Evolutionary conservation across 371 early-diverging fungal genomes (phyloP), one percentile per base, ranked within the genome.

Genomic region (Mucor mucedo): DNA sequence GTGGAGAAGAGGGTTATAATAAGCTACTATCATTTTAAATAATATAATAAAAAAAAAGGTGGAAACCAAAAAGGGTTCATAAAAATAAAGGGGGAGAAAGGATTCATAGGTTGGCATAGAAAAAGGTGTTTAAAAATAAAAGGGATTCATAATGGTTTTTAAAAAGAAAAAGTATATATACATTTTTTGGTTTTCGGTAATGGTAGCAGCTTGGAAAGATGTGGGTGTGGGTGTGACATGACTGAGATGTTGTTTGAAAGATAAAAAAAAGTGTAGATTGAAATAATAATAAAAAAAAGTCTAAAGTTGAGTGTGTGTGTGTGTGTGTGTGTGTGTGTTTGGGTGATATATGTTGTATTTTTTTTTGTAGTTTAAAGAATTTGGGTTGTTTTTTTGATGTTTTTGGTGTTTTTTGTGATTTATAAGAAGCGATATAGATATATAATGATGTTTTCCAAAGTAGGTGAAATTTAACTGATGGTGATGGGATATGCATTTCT

Each of bases 1-100:
- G 39, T 53, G 62, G 62, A 54, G 62, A 54, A 53, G 62, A 61
- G 62, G 62, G 62, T 61, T 61, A 61, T 61, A 54, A 32, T 54
- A 61, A 54, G 62, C 62, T 61, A 61, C 62, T 61, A 60, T 49
- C 52, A 42, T 52, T 33, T 32, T 40, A 50, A 30, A 52, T 42
- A 21, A 52, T 21, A n/a, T 16, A 58, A 58, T 28, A 49, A 49
- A 48, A 16, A 16, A 13, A 5, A 42, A 50, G 27, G 40, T 28
- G 42, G 9, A 52, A 29, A 50, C 21, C 50, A 33, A 47, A n/a
- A 21, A 21, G 47, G 4, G 21, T 48, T 58, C 40, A 49, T 48
- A 49, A 49, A 45, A 32, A 32, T 44, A n/a, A 44, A 33, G 21
- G 21, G 21, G 21, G 1, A 21, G 21, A 30, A 29, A 42, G 11